Evolutionary conservation across 352 stramenopile genomes (phyloP).

Genomic region (Phytopythium oedochilum): DNA sequence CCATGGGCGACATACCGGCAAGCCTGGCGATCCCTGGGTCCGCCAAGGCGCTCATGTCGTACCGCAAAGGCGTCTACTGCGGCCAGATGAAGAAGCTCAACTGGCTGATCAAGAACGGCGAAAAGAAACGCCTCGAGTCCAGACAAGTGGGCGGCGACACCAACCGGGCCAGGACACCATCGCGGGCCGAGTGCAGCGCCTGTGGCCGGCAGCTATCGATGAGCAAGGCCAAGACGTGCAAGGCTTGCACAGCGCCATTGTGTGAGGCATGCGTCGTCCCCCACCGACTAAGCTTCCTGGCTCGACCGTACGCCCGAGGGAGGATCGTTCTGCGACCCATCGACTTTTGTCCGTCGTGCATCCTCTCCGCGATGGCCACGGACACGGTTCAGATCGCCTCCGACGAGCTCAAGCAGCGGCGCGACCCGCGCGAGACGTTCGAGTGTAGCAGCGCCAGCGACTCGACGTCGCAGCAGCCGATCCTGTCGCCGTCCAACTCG

Average conservation of each 20-base stretch:
- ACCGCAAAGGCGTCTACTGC: background rate
- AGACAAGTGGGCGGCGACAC: background rate
- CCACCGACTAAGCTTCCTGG: conserved; percentile 3
- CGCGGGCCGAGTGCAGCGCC: background rate
- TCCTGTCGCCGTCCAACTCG: conserved; percentile 23
- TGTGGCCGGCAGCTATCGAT: background rate
- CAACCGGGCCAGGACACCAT: no score
- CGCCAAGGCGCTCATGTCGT: conserved; percentile 2
- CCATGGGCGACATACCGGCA: conserved; percentile 1
- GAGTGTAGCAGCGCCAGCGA: conserved; percentile 18
- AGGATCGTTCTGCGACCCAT: background rate
- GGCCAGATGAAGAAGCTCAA: conserved; percentile 6
- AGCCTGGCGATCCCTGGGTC: background rate
- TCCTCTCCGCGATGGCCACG: background rate
- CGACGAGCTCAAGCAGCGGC: conserved; percentile 3
- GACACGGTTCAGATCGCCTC: background rate
- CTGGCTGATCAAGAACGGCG: conserved; percentile 2
- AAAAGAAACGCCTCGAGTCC: background rate
- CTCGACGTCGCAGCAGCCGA: background rate
- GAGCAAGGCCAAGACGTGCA: conserved; percentile 5
- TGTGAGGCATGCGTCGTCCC: conserved; percentile 2
- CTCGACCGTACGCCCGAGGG: background rate
- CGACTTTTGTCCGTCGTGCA: conserved; percentile 1
- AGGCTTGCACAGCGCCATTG: background rate
- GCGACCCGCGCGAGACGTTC: conserved; percentile 24